Evolutionary conservation across 208 protist genomes (phyloP), one percentile per base, ranked within the genome.

Genomic region (Strigomonas oncopelti): DNA sequence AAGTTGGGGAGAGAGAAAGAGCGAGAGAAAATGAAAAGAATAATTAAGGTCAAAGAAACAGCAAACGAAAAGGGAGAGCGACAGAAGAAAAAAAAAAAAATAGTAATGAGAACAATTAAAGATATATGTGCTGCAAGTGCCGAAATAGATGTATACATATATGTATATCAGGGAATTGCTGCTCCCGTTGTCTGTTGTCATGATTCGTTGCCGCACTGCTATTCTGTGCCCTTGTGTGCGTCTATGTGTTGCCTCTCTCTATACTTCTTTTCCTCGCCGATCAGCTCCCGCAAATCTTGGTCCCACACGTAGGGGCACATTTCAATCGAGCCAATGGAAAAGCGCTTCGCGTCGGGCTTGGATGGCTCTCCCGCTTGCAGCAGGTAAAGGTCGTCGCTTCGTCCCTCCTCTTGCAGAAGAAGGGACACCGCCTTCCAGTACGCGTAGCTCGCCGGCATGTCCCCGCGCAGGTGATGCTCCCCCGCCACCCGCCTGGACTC

Each of bases 351-450:
- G 61, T 42, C 34, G 7, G 34, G 11, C 11, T 42, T 42, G 11
- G 34, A 42, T 11, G 4, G 32, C 5, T 70, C 61, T 28, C 65
- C 58, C 24, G 89, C 84, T 4, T 57, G 65, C 27, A 91, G 64
- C 8, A 67, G 45, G 22, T 82, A 60, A 8, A 91, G 32, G 32
- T 90, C 84, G 56, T 90, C 85, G 13, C 61, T 69, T 67, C 81
- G 78, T 27, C 83, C 81, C 27, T 73, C 63, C 31, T 82, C 75
- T 36, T 69, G 55, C 20, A 84, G 59, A 5, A 80, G 45, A 31
- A 71, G 61, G 8, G 75, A 46, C 0, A 94, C 69, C 20, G 71
- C 68, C 52, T 81, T 81, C 82, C 85, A 94, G 64, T 90, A 87
- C 16, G 74, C 45, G 45, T 84, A 89, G 24, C 70, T 75, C 45